Base-by-base conservation (phyloP, 345 rosid species). In the Viola odorata region DNA sequence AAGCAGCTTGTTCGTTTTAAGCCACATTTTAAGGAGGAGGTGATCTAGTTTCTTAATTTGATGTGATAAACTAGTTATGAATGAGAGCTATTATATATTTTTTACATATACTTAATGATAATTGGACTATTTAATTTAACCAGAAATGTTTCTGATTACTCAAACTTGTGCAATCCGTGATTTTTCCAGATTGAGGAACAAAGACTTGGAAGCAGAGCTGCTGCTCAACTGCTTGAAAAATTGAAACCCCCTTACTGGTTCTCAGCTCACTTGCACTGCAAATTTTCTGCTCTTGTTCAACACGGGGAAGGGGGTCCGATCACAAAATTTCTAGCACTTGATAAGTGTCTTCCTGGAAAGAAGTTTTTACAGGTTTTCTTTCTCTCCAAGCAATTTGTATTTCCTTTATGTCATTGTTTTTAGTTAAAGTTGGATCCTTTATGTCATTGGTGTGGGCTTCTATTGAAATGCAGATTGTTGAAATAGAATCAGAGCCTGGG, bases 211-310 rank as follows among this genome's bases (percentile, higher is more conserved):
- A 88, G 87, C 76, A 84, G 83, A 77, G 85, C 96, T 70, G 91
- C 96, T 42, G 88, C 97, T 61, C 81, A 79, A 55, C 83, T 94
- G 75, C 77, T 94, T 32, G 83, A 85, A 72, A 85, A 88, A 65
- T 70, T 90, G 57, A 94, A 79, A 69, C 96, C 96, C 12, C 61
- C 65, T 52, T 86, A 83, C 74, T 94, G 97, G 99, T 94, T 94
- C 77, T 86, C 99, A 11, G 97, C 95, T 77, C 96, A 94, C 68
- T 77, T 94, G 44, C 97, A 88, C 76, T 94, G 96, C 76, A 84
- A 90, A 73, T 90, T 94, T 70, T 72, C 91, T 57, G 96, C 97
- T 72, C 72, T 85, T 69, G 89, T 94, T 76, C 86, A 86, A 65
- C 99, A 90, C 62, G 85, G 86, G 7, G 78, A 77, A 41, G 81